Conservation (phyloP, 2,329 filamentous ascomycete genomes). For the Exophiala mesophila region DNA sequence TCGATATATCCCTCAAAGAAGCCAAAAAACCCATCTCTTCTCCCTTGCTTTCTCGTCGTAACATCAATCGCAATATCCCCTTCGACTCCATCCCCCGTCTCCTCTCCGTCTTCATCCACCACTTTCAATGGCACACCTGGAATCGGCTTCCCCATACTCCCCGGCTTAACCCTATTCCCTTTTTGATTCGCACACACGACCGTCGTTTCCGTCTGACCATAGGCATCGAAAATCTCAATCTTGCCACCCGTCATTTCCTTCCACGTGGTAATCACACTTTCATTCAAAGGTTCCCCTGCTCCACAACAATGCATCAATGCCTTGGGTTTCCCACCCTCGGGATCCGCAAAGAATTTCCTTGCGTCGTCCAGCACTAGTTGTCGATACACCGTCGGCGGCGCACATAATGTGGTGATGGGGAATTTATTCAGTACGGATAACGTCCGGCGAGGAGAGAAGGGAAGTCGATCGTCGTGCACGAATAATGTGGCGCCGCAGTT, state of each 20-base stretch:
- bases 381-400: conserved; percentile 38
- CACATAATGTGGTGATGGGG: conserved; percentile 40
- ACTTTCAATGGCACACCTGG: conserved; percentile 36
- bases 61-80: conserved; percentile 36
- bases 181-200: conserved; percentile 38
- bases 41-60: neutral
- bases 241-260: conserved; percentile 30
- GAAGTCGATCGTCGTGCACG: conserved; percentile 35
- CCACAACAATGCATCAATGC: conserved; percentile 35
- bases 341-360: conserved; percentile 28
- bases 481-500: conserved; percentile 40
- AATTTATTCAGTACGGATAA: conserved; percentile 34
- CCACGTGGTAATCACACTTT: conserved; percentile 37
- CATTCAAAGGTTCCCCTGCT: conserved; percentile 39
- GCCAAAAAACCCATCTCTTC: conserved; percentile 19
- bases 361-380: conserved; percentile 36
- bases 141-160: conserved; percentile 38
- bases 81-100: conserved; percentile 29
- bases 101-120: conserved; percentile 31
- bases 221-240: conserved; percentile 38
- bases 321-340: conserved; percentile 24
- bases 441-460: conserved; percentile 32
- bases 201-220: conserved; percentile 40
- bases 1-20: conserved; percentile 26
- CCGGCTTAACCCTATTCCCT: conserved; percentile 32